Percentiles rank a stretch among this genome's conserved stretches.
phyloP scores from a whole-genome alignment of 2,329 filamentous ascomycete genomes.

The Teratosphaeria nubilosa region DNA sequence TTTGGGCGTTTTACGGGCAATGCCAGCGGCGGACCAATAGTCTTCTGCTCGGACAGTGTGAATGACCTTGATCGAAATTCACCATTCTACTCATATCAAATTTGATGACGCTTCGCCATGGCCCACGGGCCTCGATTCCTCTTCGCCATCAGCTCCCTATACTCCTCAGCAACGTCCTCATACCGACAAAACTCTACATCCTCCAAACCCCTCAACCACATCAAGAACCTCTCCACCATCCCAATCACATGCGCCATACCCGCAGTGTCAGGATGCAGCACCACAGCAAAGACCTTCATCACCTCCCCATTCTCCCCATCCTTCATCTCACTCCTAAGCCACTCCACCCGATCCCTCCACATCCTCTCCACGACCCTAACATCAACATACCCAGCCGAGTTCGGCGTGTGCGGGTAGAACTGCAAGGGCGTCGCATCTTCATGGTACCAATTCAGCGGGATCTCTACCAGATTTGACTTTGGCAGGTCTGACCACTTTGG shows the following conservation, averaged over 20 bases:
- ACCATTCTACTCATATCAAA: background rate
- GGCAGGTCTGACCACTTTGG: constrained; percentile 23
- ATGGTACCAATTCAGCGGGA: constrained; percentile 42
- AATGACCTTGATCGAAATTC: background rate
- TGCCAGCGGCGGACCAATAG: background rate
- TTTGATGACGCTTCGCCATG: no score
- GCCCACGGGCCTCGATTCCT: background rate
- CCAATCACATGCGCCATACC: constrained; percentile 53
- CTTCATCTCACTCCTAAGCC: constrained; percentile 34
- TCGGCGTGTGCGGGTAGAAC: constrained; percentile 37
- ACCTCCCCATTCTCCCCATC: constrained; percentile 27
- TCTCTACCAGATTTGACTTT: constrained; percentile 32
- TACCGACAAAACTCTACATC: constrained; percentile 39
- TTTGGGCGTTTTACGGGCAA: background rate
- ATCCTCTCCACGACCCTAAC: constrained; percentile 48
- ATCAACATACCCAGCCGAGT: constrained; percentile 50
- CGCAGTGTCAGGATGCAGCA: constrained; percentile 49
- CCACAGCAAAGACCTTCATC: constrained; percentile 34
- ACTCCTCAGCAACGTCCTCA: constrained; percentile 33
- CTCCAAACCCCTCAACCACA: constrained; percentile 39
- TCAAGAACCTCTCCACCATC: constrained; percentile 44
- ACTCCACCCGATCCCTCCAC: constrained; percentile 52
- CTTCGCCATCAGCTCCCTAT: constrained; percentile 1
- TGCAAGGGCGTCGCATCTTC: constrained; percentile 44
- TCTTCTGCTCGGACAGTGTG: background rate